These are phyloP conservation scores for Malus asiatica DNA, from an alignment of 306 rosid species.

Conservation along the genomic window DNA sequence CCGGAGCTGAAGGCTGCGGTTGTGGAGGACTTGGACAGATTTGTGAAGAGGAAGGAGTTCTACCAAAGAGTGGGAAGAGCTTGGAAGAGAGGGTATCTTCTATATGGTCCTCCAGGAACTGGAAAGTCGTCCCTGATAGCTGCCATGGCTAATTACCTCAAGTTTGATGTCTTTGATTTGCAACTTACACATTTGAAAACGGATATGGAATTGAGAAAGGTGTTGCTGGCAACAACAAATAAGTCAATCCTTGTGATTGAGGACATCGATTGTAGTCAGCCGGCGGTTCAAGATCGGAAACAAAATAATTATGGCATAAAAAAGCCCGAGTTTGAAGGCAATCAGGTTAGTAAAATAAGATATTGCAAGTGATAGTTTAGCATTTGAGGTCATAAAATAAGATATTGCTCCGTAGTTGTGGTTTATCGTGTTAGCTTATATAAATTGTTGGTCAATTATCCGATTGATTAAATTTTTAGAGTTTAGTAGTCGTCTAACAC, in stretches of 20 bases:
- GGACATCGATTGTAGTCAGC: constrained; percentile 22
- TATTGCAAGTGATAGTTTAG: no score
- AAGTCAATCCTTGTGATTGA: constrained; percentile 24
- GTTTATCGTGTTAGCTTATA: no score
- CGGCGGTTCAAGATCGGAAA: not conserved
- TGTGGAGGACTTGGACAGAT: constrained; percentile 22
- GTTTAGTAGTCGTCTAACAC: no score
- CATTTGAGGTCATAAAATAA: no score
- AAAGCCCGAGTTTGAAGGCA: not conserved
- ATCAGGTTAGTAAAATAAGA: not conserved
- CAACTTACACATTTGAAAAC: constrained; percentile 11
- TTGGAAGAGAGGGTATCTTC: constrained; percentile 27
- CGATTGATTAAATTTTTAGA: no score
- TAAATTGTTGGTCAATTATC: no score
- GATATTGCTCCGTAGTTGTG: no score
- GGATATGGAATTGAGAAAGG: constrained; percentile 17
- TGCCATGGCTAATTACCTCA: constrained; percentile 29
- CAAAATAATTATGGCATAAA: not conserved
- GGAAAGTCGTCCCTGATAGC: constrained; percentile 26
- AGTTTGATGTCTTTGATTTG: constrained; percentile 25
- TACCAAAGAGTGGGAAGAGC: constrained; percentile 25
- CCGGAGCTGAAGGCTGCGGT: constrained; percentile 4
- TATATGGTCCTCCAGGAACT: constrained; percentile 26
- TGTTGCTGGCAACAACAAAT: constrained; percentile 11
- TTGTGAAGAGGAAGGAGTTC: constrained; percentile 17